Conservation (phyloP, 2,329 filamentous ascomycete species). For the Sporothrix humicola region DNA sequence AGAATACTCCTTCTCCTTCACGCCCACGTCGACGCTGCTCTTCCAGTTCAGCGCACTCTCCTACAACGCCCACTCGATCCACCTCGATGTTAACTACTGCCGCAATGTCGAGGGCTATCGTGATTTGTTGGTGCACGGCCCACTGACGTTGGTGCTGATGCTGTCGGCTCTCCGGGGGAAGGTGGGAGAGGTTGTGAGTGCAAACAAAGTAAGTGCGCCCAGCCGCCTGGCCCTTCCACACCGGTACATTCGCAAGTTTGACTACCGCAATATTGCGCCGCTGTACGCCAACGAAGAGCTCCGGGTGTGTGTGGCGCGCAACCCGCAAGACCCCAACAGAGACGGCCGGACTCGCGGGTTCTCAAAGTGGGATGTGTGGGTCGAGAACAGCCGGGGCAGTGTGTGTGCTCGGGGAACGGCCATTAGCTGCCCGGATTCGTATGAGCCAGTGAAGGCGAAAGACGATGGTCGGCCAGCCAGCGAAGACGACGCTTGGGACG, state of each 20-base stretch:
- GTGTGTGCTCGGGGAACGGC: slow-evolving; percentile 65
- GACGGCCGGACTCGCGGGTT: slow-evolving; percentile 45
- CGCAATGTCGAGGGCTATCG: slow-evolving; percentile 74
- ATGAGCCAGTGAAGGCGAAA: neutral
- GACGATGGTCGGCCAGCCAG: neutral
- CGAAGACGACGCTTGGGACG: slow-evolving; percentile 10
- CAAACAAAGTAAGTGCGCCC: neutral
- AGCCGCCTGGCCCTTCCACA: slow-evolving; percentile 38
- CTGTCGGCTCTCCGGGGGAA: slow-evolving; percentile 66
- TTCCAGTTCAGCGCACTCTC: slow-evolving; percentile 91
- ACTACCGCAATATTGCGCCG: slow-evolving; percentile 82
- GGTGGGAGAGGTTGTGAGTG: slow-evolving; percentile 44
- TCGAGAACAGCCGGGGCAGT: slow-evolving; percentile 65
- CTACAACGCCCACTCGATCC: slow-evolving; percentile 91
- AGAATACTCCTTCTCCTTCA: slow-evolving; percentile 58
- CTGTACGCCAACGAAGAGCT: slow-evolving; percentile 76
- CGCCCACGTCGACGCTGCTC: slow-evolving; percentile 72
- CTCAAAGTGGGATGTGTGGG: slow-evolving; percentile 66
- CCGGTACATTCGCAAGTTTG: slow-evolving; percentile 59
- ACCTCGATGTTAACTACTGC: slow-evolving; percentile 77
- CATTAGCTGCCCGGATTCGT: slow-evolving; percentile 24
- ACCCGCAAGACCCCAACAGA: slow-evolving; percentile 48
- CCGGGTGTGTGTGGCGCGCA: slow-evolving; percentile 68
- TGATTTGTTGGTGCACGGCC: slow-evolving; percentile 83
- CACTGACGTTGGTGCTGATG: slow-evolving; percentile 78